A percentile compares a stretch with the other conserved stretches of the same genome.
phyloP scores from a whole-genome alignment of 139 green algal genomes.

The Choricystis sp. region DNA sequence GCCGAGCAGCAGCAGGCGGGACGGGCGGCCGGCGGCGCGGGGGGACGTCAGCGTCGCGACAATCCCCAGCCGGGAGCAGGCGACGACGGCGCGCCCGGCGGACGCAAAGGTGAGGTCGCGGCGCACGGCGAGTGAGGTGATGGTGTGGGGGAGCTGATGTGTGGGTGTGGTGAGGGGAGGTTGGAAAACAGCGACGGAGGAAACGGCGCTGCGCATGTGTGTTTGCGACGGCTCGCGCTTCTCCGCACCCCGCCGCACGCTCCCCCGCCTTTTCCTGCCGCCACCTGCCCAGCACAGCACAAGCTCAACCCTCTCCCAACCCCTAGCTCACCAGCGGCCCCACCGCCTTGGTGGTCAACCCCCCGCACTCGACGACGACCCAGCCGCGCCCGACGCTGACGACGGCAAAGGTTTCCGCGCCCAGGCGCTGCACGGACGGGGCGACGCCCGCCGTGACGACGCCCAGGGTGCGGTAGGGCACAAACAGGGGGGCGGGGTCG shows the following conservation, averaged over 20 bases:
- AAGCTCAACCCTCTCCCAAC: no score
- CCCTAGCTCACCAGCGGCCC: slow-evolving; percentile 6
- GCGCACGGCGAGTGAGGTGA: slow-evolving; percentile 51
- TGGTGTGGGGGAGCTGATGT: slow-evolving; percentile 43
- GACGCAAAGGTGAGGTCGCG: slow-evolving; percentile 79
- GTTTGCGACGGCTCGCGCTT: no score
- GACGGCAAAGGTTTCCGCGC: neutral
- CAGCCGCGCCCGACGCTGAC: neutral
- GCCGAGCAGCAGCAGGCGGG: slow-evolving; percentile 66
- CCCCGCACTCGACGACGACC: neutral
- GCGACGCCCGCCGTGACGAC: neutral
- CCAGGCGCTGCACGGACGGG: neutral
- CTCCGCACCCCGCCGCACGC: no score
- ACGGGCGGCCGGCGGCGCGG: slow-evolving; percentile 14
- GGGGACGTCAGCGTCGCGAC: slow-evolving; percentile 27
- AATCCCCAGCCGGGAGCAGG: slow-evolving; percentile 40
- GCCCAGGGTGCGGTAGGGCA: neutral
- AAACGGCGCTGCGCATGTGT: no score
- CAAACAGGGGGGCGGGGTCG: neutral
- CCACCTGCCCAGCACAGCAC: no score
- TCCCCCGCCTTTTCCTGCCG: no score
- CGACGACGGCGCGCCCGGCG: slow-evolving; percentile 44
- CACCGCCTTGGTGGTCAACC: neutral
- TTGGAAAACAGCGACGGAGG: neutral
- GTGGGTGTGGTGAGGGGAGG: neutral